These are phyloP conservation scores for Verbascum thapsus DNA, from an alignment of 257 asterid genomes.

Conservation along the genomic window DNA sequence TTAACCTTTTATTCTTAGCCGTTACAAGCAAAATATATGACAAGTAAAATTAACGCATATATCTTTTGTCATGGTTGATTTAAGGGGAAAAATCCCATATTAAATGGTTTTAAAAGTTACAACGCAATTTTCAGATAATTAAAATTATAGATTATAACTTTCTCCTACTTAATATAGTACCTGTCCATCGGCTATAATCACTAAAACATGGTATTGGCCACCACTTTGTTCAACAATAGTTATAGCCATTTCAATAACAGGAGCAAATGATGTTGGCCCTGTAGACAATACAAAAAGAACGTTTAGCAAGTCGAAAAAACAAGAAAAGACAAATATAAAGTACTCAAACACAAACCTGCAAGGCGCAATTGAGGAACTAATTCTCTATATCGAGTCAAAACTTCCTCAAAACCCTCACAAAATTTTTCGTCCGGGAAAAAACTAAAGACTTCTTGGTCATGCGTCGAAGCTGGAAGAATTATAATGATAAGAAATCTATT, in stretches of 20 bases:
- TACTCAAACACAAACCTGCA: constrained; percentile 52
- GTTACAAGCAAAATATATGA: neutral
- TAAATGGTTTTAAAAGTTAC: too few relatives aligned
- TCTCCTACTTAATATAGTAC: constrained; percentile 35
- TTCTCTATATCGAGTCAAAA: constrained; percentile 77
- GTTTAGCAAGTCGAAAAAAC: constrained; percentile 10
- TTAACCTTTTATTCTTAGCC: too few relatives aligned
- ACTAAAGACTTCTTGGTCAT: constrained; percentile 93
- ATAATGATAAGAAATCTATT: constrained; percentile 29
- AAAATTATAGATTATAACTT: neutral
- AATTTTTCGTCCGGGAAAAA: constrained; percentile 76
- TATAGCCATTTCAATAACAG: constrained; percentile 81
- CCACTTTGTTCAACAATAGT: constrained; percentile 89
- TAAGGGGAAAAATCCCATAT: too few relatives aligned
- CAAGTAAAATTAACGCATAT: too few relatives aligned
- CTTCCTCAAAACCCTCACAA: constrained; percentile 96
- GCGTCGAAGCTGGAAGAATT: constrained; percentile 83
- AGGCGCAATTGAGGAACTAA: constrained; percentile 88
- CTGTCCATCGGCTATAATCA: constrained; percentile 94
- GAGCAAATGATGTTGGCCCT: constrained; percentile 98
- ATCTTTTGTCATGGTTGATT: too few relatives aligned
- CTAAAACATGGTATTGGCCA: constrained; percentile 89
- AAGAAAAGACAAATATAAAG: constrained; percentile 1
- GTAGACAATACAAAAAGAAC: constrained; percentile 23
- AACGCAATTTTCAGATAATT: too few relatives aligned